Conservation (phyloP, 257 asterid genomes). For the Rauvolfia tetraphylla region DNA sequence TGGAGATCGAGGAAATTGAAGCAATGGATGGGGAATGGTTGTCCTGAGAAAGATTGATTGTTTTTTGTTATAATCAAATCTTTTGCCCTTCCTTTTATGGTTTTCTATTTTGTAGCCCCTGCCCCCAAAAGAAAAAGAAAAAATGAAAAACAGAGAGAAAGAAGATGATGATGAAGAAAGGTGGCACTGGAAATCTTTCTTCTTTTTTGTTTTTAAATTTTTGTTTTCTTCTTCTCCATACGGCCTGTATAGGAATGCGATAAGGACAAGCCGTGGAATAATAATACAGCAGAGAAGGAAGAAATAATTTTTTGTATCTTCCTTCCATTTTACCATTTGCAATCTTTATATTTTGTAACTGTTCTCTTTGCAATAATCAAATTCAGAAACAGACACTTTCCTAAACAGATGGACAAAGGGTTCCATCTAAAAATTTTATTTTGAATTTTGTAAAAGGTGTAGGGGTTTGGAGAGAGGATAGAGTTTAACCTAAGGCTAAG, state of each 20-base stretch:
- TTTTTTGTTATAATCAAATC: slow-evolving; percentile 44
- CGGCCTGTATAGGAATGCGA: background rate
- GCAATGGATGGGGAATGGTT: slow-evolving; percentile 91
- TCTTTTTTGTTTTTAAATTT: background rate
- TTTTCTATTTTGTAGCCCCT: slow-evolving; percentile 19
- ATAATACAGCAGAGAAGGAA: slow-evolving; percentile 27
- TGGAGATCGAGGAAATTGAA: slow-evolving; percentile 91
- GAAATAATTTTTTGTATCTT: slow-evolving; percentile 10
- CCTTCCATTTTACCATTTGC: slow-evolving; percentile 10
- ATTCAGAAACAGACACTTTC: background rate
- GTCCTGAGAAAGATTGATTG: slow-evolving; percentile 59
- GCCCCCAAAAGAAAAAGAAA: slow-evolving; percentile 7
- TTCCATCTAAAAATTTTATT: too few species aligned
- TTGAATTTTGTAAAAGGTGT: too few species aligned
- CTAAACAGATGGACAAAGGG: background rate
- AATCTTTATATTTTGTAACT: background rate
- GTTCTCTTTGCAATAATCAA: background rate
- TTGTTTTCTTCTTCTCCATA: background rate
- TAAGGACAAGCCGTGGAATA: slow-evolving; percentile 3
- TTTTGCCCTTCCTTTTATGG: slow-evolving; percentile 28
- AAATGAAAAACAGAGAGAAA: background rate
- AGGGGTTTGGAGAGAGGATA: too few species aligned
- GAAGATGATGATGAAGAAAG: background rate
- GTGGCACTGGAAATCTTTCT: background rate
- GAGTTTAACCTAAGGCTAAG: too few species aligned